Evolutionary conservation across 768 basidiomycete genomes (phyloP), one percentile per base, ranked within the genome.

Genomic region (Auricularia cornea): DNA sequence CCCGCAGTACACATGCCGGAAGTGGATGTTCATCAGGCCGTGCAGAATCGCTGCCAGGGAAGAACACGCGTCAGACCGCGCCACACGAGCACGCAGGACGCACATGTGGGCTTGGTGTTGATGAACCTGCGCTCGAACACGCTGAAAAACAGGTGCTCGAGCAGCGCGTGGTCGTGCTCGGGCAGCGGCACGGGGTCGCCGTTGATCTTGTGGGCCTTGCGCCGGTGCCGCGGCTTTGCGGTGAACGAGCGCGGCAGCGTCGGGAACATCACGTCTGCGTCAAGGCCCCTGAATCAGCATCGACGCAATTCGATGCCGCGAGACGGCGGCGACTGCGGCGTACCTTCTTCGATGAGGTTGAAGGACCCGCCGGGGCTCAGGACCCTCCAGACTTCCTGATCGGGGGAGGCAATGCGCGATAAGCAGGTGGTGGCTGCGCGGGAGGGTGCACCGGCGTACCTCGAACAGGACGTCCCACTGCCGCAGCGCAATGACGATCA

Each of bases 181-280:
- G 85, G 80, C 67, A 80, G 76, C 66, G 83, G 79, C 51, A 82
- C 48, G 20, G 51, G 33, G 10, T 32, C 29, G 75, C 44, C 85
- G 35, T 38, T 38, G 35, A 38, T 38, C 35, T 81, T 48, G 81
- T 73, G 62, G 79, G 70, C 59, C 80, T 77, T 65, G 77, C 82
- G 31, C 77, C 77, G 54, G 11, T 57, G 23, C 31, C 87, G 83
- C 60, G 90, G 79, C 10, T 88, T 86, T 41, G 80, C 77, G 1
- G 90, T 90, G 68, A 90, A 92, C 88, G 89, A 91, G 40, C 81
- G 81, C 26, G 90, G 89, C 40, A 92, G 79, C 3, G 75, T 75
- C n/a, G 90, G 90, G 70, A 92, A 92, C 54, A 89, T 74, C 31
- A 89, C 80, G 70, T 92, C 90, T 92, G 61, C 18, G 64, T 28